phyloP scores from a whole-genome alignment of 2,329 filamentous ascomycete species.

The Apiospora rasikravindrae region DNA sequence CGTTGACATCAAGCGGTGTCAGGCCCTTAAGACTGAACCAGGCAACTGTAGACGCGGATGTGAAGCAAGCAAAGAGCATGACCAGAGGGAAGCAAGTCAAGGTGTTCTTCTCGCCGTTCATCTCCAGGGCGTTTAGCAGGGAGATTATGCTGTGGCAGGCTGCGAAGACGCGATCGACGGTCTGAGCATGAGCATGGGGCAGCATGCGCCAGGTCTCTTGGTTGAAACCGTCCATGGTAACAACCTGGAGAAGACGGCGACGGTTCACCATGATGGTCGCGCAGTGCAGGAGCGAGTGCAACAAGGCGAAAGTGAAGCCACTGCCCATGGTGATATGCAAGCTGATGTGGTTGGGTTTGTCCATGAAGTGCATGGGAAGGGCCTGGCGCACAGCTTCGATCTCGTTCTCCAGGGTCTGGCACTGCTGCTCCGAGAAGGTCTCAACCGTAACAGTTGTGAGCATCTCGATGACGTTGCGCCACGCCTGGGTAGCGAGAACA shows the following conservation, averaged over 20 bases:
- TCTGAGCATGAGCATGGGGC: slow-evolving; percentile 54
- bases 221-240: slow-evolving; percentile 57
- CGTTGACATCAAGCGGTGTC: slow-evolving; percentile 59
- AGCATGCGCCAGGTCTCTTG: slow-evolving; percentile 59
- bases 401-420: slow-evolving; percentile 55
- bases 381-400: slow-evolving; percentile 61
- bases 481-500: slow-evolving; percentile 64
- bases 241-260: slow-evolving; percentile 62
- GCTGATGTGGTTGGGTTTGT: slow-evolving; percentile 66
- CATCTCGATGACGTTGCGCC: slow-evolving; percentile 67
- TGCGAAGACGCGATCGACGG: slow-evolving; percentile 61
- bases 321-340: slow-evolving; percentile 69
- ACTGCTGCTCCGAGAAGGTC: slow-evolving; percentile 60
- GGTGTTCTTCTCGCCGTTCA: slow-evolving; percentile 61
- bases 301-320: slow-evolving; percentile 66
- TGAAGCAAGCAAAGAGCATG: slow-evolving; percentile 68
- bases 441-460: slow-evolving; percentile 58
- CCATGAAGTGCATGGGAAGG: slow-evolving; percentile 63
- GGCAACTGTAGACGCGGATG: slow-evolving; percentile 64
- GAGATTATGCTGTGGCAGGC: slow-evolving; percentile 64
- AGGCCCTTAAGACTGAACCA: slow-evolving; percentile 67
- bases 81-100: slow-evolving; percentile 67
- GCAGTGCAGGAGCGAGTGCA: slow-evolving; percentile 66
- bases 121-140: slow-evolving; percentile 60
- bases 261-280: slow-evolving; percentile 66